These are phyloP conservation scores for Oropetium thomaeum DNA, from an alignment of 176 grass and related monocot genomes.

Conservation along the genomic window DNA sequence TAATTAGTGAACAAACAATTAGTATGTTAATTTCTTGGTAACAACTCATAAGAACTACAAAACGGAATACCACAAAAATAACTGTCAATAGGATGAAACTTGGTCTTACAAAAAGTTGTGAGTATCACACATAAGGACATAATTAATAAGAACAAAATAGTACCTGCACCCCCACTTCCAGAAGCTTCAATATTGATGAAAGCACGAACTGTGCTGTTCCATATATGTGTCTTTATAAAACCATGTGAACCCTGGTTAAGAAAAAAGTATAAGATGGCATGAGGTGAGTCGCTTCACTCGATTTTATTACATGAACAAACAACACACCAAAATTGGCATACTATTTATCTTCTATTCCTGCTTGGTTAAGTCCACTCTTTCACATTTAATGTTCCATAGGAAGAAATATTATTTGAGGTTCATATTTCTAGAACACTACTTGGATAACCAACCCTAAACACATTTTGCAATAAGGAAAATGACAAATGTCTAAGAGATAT, in stretches of 20 bases:
- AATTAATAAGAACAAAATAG: constrained; percentile 16
- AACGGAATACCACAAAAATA: constrained; percentile 16
- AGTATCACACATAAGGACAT: constrained; percentile 23
- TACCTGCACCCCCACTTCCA: constrained; percentile 91
- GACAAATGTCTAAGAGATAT: neutral
- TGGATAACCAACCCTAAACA: neutral
- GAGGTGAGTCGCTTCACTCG: constrained; percentile 20
- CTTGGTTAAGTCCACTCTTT: neutral
- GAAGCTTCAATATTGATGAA: constrained; percentile 99
- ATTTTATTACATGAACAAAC: constrained; percentile 3
- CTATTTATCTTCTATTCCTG: neutral
- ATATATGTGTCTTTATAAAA: constrained; percentile 90
- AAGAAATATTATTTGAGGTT: neutral
- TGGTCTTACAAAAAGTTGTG: neutral
- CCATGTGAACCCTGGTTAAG: constrained; percentile 87
- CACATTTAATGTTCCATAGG: constrained; percentile 12
- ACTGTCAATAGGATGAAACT: constrained; percentile 5
- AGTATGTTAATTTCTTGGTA: neutral
- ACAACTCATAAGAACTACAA: constrained; percentile 16
- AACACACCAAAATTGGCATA: neutral
- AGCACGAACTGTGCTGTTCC: constrained; percentile 77
- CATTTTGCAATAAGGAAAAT: neutral
- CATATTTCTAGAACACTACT: neutral
- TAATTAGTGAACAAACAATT: constrained; percentile 9
- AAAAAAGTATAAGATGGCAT: constrained; percentile 15